phyloP scores from a whole-genome alignment of 164 flowering plant species.

The Vitis amurensis region DNA sequence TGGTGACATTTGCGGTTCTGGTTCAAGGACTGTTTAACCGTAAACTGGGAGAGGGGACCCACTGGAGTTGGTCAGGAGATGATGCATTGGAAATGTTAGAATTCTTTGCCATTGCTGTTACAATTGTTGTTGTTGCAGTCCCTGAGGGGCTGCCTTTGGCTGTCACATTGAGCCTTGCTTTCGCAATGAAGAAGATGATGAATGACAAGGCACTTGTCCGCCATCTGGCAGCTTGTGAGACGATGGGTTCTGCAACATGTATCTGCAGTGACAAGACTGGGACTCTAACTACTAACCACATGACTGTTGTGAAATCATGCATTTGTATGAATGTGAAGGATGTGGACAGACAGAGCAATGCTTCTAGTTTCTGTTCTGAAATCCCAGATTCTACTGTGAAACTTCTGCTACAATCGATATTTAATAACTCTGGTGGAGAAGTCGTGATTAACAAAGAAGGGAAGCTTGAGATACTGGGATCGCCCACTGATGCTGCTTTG shows the following conservation, averaged over 20 bases:
- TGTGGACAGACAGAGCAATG: conserved; percentile 19
- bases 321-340: conserved; percentile 58
- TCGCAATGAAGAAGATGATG: conserved; percentile 93
- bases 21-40: conserved; percentile 55
- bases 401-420: conserved; percentile 59
- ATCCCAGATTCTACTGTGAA: conserved; percentile 49
- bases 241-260: conserved; percentile 80
- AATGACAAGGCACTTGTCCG: conserved; percentile 79
- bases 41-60: conserved; percentile 48
- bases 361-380: conserved; percentile 33
- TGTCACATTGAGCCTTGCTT: conserved; percentile 80
- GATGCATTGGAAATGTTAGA: conserved; percentile 66
- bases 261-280: conserved; percentile 89
- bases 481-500: conserved; percentile 72
- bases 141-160: conserved; percentile 87
- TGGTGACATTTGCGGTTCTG: conserved; percentile 76
- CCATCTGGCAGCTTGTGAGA: conserved; percentile 79
- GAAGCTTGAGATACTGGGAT: conserved; percentile 58
- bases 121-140: conserved; percentile 84
- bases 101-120: conserved; percentile 75
- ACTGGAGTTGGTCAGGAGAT: conserved; percentile 64
- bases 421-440: conserved; percentile 75
- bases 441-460: conserved; percentile 57
- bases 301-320: conserved; percentile 84
- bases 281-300: conserved; percentile 73